A percentile compares a stretch with the other conserved stretches of the same genome.
Conservation (phyloP, 1,284 basidiomycete species). For the Pseudozyma pruni region DNA sequence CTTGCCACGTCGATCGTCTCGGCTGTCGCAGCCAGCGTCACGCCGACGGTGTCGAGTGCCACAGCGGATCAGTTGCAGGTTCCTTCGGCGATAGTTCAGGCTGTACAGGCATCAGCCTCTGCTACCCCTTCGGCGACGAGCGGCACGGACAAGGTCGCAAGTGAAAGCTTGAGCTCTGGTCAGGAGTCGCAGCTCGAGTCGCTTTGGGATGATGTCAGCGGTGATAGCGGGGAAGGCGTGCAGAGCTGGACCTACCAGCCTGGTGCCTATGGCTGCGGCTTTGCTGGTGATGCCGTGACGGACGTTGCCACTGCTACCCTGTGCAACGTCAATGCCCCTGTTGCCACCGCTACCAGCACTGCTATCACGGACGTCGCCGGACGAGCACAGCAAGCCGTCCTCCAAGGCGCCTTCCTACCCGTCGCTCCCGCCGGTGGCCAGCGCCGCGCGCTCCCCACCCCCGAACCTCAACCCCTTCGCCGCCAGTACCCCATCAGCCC, state of each 20-base stretch:
- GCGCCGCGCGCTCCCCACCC: conserved; percentile 15
- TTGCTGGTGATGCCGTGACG: background rate
- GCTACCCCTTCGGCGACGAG: conserved; percentile 4
- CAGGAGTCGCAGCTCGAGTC: conserved; percentile 14
- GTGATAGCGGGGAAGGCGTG: background rate
- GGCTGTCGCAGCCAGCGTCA: conserved; percentile 3
- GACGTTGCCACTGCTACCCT: conserved; percentile 21
- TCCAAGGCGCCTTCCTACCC: conserved; percentile 4
- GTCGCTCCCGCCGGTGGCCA: conserved; percentile 2
- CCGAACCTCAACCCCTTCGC: conserved; percentile 6
- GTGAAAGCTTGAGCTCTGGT: conserved; percentile 7
- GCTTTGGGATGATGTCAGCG: background rate
- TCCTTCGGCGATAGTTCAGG: conserved; percentile 5
- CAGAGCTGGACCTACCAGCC: conserved; percentile 37
- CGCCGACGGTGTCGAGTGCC: background rate
- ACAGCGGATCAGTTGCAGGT: background rate
- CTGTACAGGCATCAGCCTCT: conserved; percentile 20
- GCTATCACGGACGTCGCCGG: no score
- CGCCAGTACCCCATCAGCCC: conserved; percentile 15
- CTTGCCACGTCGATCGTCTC: conserved; percentile 1
- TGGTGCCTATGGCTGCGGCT: conserved; percentile 41
- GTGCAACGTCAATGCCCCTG: conserved; percentile 23
- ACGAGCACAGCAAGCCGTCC: background rate
- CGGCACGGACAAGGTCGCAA: conserved; percentile 23
- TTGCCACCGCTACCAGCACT: conserved; percentile 3